Conservation (phyloP, 2,329 filamentous ascomycete species). For the Cladosporium cucumerinum region DNA sequence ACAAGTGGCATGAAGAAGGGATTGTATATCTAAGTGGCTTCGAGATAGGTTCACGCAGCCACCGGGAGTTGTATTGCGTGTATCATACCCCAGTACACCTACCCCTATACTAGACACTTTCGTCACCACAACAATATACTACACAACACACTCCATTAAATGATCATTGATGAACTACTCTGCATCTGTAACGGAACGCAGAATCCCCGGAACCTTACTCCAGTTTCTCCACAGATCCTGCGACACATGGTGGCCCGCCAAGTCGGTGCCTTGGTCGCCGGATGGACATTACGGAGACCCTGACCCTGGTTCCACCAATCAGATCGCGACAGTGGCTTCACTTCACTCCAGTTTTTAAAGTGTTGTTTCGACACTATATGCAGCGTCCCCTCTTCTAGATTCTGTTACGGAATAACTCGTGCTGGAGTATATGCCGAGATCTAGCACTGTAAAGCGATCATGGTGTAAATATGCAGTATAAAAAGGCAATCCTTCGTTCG, state of each 20-base stretch:
- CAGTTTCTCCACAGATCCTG: conserved; percentile 6
- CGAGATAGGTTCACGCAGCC: background rate
- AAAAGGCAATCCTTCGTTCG: background rate
- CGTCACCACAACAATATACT: background rate
- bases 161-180: background rate
- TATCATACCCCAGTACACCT: background rate
- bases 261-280: background rate
- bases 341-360: background rate
- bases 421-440: background rate
- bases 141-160: background rate
- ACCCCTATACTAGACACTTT: background rate
- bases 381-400: background rate
- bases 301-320: background rate
- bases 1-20: background rate
- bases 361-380: background rate
- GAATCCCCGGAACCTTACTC: conserved; percentile 1
- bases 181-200: background rate
- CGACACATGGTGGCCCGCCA: background rate
- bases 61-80: background rate
- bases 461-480: background rate
- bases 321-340: background rate
- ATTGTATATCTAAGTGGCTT: background rate
- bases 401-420: background rate
- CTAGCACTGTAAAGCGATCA: background rate
- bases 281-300: background rate